Conservation (phyloP, 2,329 filamentous ascomycete genomes). For the Botrytis tulipae region DNA sequence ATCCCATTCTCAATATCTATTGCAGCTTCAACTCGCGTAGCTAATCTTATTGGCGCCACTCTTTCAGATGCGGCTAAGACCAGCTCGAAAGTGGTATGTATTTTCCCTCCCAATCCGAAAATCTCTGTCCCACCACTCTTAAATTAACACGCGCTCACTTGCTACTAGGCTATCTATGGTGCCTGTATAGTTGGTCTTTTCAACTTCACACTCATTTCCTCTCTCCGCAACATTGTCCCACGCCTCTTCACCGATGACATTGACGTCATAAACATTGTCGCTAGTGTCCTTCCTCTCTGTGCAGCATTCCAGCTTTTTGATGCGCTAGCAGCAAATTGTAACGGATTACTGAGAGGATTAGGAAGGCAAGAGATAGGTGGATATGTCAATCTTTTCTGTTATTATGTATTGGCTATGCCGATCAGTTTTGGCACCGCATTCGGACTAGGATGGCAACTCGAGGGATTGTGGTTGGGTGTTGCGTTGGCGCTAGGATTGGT, state of each 20-base stretch:
- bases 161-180: slow-evolving; percentile 54
- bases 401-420: slow-evolving; percentile 84
- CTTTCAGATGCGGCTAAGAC: slow-evolving; percentile 77
- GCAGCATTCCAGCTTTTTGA: slow-evolving; percentile 92
- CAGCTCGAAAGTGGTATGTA: slow-evolving; percentile 64
- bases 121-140: neutral
- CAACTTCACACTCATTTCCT: slow-evolving; percentile 69
- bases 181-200: slow-evolving; percentile 72
- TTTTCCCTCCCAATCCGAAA: neutral
- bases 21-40: slow-evolving; percentile 81
- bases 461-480: slow-evolving; percentile 79
- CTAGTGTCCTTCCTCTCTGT: slow-evolving; percentile 71
- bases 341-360: slow-evolving; percentile 81
- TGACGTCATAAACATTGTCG: slow-evolving; percentile 67
- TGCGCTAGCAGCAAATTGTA: slow-evolving; percentile 72
- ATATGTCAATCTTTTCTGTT: slow-evolving; percentile 81
- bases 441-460: slow-evolving; percentile 70
- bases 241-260: slow-evolving; percentile 73
- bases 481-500: slow-evolving; percentile 59
- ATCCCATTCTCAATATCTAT: slow-evolving; percentile 91
- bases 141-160: slow-evolving; percentile 20
- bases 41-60: slow-evolving; percentile 86
- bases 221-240: slow-evolving; percentile 71
- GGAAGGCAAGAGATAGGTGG: slow-evolving; percentile 88
- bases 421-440: slow-evolving; percentile 79